A percentile compares a stretch with the other conserved stretches of the same genome.
phyloP scores from a whole-genome alignment of 352 stramenopile genomes.

The Albugo candida region DNA sequence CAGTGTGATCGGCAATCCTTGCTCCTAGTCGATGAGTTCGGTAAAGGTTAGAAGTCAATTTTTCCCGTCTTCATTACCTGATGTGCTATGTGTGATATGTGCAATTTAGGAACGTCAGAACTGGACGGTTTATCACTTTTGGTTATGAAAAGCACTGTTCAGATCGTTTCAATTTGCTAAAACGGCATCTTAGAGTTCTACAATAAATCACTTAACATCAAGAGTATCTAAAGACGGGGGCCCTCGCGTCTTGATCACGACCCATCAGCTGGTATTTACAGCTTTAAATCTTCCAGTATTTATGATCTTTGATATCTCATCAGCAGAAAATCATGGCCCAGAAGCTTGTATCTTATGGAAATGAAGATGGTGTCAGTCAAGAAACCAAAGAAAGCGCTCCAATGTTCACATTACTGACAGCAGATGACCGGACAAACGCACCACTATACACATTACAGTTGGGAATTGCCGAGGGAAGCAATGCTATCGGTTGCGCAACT shows the following conservation, averaged over 20 bases:
- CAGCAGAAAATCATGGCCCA: slow-evolving; percentile 17
- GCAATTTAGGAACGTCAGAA: slow-evolving; percentile 34
- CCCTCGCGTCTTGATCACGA: slow-evolving; percentile 55
- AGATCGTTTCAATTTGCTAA: slow-evolving; percentile 1
- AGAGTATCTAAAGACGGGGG: slow-evolving; percentile 10
- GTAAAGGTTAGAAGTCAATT: slow-evolving; percentile 31
- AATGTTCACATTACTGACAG: slow-evolving; percentile 6
- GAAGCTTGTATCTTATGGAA: slow-evolving; percentile 28
- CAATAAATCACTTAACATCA: slow-evolving; percentile 38
- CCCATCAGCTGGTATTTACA: slow-evolving; percentile 44
- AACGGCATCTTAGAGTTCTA: slow-evolving; percentile 16
- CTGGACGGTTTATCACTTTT: slow-evolving; percentile 54
- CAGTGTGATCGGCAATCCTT: slow-evolving; percentile 32
- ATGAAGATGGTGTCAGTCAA: slow-evolving; percentile 1
- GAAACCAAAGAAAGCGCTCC: not conserved
- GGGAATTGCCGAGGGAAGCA: slow-evolving; percentile 47
- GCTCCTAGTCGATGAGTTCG: slow-evolving; percentile 77
- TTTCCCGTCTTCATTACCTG: not conserved
- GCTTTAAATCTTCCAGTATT: not conserved
- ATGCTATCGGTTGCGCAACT: slow-evolving; percentile 43
- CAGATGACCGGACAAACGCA: slow-evolving; percentile 7
- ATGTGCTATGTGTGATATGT: not conserved
- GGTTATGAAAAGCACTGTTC: slow-evolving; percentile 12
- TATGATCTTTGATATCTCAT: slow-evolving; percentile 1
- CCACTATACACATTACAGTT: slow-evolving; percentile 39